Base-by-base conservation (phyloP, 371 early-diverging fungal species). In the Lichtheimia corymbifera region DNA sequence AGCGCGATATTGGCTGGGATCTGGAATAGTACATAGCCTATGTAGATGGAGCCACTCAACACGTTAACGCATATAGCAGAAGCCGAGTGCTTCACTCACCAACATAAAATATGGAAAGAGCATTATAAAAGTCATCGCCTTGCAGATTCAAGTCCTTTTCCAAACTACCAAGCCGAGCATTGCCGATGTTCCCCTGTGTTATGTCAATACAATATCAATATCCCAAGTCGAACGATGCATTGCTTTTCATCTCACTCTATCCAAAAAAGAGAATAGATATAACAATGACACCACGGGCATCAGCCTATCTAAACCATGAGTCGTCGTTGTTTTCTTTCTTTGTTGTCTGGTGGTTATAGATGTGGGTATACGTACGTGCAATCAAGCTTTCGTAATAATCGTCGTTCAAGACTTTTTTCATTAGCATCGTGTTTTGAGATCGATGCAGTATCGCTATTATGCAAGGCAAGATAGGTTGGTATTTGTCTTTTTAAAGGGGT, bases 71-170 rank as follows among this genome's bases (percentile, higher is more conserved):
- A 44, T 57, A 45, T 13, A 20, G n/a, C 15, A 49, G 2, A 3
- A 17, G 2, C n/a, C 40, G 7, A 15, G 14, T 18, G 41, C 27
- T 5, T 27, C 18, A 52, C 58, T 42, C 20, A 35, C 65, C 65
- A 45, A 59, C 53, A 28, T 56, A 65, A 42, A 65, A 65, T 1
- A 65, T 22, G 3, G 56, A 50, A 18, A 65, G 44, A 15, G 61
- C 65, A 30, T 65, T 65, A 28, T 61, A 65, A 30, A 61, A 65
- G 17, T 65, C 65, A 13, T 57, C 55, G 5, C 61, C 61, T 17
- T 41, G 22, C 9, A 65, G 47, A 20, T 40, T 7, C 1, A 65
- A 52, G 43, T 65, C 65, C 3, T 53, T 17, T 50, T 65, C 65
- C 20, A 65, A 43, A 20, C 27, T 14, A 24, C 65, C 65, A 6